Percentiles rank a stretch among this genome's conserved stretches.
Conservation (phyloP, 305 asterid genomes). For the Withania somnifera region DNA sequence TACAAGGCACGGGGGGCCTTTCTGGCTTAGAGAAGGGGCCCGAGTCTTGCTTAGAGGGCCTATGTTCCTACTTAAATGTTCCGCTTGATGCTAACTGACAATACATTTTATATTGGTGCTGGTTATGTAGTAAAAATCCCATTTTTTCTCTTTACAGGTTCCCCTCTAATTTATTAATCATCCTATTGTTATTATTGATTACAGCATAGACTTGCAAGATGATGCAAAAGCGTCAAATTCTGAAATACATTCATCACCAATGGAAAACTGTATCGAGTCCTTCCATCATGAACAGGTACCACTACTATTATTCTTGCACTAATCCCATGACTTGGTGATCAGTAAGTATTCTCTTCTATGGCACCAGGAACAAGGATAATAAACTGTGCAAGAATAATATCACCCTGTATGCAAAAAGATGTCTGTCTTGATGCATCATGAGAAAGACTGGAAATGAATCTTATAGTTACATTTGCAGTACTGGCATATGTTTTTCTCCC, state of each 20-base stretch:
- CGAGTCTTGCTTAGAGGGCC: not conserved
- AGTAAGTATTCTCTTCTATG: not conserved
- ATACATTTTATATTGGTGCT: not conserved
- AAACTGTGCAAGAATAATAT: not conserved
- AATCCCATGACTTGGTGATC: not conserved
- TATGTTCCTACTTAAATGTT: not conserved
- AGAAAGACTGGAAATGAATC: not conserved
- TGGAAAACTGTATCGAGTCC: constrained; percentile 16
- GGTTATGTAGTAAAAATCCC: not conserved
- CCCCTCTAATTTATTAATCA: not conserved
- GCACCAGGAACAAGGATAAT: not conserved
- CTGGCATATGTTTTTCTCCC: not conserved
- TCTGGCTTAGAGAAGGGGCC: not conserved
- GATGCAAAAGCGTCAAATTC: constrained; percentile 22
- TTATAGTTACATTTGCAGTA: not conserved
- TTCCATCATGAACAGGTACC: not conserved
- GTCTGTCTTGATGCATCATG: not conserved
- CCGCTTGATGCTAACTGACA: not conserved
- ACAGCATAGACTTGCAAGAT: constrained; percentile 54
- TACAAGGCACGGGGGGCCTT: not conserved
- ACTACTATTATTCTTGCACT: not conserved
- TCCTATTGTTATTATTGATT: constrained; percentile 8
- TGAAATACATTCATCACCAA: constrained; percentile 24
- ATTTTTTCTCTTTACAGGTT: not conserved
- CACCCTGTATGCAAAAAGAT: too few species aligned